These are phyloP conservation scores for Suillus paluster DNA, from an alignment of 768 basidiomycete genomes.

Conservation along the genomic window DNA sequence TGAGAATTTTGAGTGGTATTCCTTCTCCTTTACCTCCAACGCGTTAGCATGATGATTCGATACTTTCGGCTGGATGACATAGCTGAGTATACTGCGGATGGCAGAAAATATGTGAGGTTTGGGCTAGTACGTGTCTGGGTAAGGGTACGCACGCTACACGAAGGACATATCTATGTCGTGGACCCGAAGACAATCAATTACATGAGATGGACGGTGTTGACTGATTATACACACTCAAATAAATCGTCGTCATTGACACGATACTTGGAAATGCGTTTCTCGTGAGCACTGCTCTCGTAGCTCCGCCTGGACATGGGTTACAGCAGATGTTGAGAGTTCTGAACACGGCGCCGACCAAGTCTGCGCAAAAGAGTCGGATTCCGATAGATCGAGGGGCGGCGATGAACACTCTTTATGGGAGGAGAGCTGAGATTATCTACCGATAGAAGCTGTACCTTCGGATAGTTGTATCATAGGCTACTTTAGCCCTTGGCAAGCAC, in stretches of 20 bases:
- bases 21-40: conserved; percentile 56
- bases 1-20: conserved; percentile 70
- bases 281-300: conserved; percentile 70
- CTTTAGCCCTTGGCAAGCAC: conserved; percentile 21
- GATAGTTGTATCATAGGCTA: background rate
- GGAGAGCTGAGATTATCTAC: conserved; percentile 2
- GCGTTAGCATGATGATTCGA: conserved; percentile 32
- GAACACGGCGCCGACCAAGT: conserved; percentile 4
- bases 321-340: conserved; percentile 10
- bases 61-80: conserved; percentile 68
- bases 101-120: conserved; percentile 15
- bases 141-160: conserved; percentile 74
- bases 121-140: background rate
- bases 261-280: conserved; percentile 75
- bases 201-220: conserved; percentile 7
- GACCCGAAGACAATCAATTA: conserved; percentile 17
- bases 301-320: conserved; percentile 64
- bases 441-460: conserved; percentile 6
- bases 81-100: conserved; percentile 63
- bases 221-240: conserved; percentile 65
- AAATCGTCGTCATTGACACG: conserved; percentile 85
- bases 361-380: background rate
- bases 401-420: background rate
- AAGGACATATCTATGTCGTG: conserved; percentile 65
- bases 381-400: background rate